These are phyloP conservation scores for Candida silvicultrix DNA, from an alignment of 805 yeast genomes.

Conservation along the genomic window DNA sequence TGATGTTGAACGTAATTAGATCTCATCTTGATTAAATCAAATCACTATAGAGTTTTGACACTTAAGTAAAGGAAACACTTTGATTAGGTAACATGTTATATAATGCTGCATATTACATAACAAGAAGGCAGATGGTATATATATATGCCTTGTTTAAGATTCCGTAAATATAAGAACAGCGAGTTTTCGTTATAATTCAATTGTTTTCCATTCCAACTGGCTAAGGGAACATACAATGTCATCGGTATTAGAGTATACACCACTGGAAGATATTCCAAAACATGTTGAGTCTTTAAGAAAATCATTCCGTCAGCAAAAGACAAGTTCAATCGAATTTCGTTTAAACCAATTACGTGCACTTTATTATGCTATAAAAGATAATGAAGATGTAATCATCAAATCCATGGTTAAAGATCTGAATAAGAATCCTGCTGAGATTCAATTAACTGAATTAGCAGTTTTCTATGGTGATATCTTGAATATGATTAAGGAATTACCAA, in stretches of 20 bases:
- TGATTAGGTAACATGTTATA: too few species aligned
- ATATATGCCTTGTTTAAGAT: too few species aligned
- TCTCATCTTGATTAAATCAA: too few species aligned
- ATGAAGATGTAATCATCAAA: slow-evolving; percentile 43
- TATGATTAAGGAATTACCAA: slow-evolving; percentile 51
- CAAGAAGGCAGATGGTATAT: too few species aligned
- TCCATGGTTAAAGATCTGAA: slow-evolving; percentile 66
- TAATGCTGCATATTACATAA: too few species aligned
- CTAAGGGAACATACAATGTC: too few species aligned
- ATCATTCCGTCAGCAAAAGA: slow-evolving; percentile 39
- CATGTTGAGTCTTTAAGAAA: slow-evolving; percentile 36
- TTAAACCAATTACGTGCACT: slow-evolving; percentile 59
- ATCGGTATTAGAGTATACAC: slow-evolving; percentile 31
- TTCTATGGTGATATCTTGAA: slow-evolving; percentile 49
- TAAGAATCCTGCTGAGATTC: slow-evolving; percentile 58
- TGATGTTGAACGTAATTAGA: too few species aligned
- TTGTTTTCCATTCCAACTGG: too few species aligned
- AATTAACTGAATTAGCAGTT: slow-evolving; percentile 47
- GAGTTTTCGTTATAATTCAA: too few species aligned
- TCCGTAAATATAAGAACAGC: too few species aligned
- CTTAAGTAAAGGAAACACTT: too few species aligned
- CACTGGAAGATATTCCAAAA: slow-evolving; percentile 39
- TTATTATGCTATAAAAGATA: slow-evolving; percentile 56
- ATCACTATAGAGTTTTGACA: too few species aligned
- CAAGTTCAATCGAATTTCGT: slow-evolving; percentile 48